A percentile compares a stretch with the other conserved stretches of the same genome.
These are phyloP conservation scores for Daldinia grandis DNA, from an alignment of 495 filamentous ascomycete genomes.

Conservation along the genomic window DNA sequence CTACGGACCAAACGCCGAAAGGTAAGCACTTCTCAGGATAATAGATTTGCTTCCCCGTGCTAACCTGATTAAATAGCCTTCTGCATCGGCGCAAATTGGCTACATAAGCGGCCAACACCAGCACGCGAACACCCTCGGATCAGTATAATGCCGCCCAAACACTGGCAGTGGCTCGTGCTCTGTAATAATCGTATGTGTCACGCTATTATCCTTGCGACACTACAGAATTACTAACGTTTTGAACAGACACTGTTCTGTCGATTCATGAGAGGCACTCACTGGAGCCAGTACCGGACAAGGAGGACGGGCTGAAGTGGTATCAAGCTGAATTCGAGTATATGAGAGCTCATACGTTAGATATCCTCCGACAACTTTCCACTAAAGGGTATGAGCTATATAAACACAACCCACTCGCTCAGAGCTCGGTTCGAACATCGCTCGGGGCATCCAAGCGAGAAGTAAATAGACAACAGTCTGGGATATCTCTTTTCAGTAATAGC, in stretches of 20 bases:
- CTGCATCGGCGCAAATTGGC: constrained; percentile 83
- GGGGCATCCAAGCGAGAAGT: constrained; percentile 41
- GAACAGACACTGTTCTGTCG: constrained; percentile 74
- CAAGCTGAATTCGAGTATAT: constrained; percentile 59
- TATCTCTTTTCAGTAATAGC: constrained; percentile 29
- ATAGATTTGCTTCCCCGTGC: constrained; percentile 11
- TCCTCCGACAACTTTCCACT: constrained; percentile 74
- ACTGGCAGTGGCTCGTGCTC: constrained; percentile 84
- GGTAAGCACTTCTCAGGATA: constrained; percentile 23
- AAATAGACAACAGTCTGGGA: constrained; percentile 43
- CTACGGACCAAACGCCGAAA: constrained; percentile 50
- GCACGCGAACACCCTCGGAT: constrained; percentile 38
- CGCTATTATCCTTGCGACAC: neutral
- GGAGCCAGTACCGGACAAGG: constrained; percentile 42
- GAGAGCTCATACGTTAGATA: constrained; percentile 73
- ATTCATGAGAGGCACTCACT: constrained; percentile 77
- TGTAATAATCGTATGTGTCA: constrained; percentile 73
- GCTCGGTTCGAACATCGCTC: constrained; percentile 47
- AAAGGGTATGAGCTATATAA: constrained; percentile 49
- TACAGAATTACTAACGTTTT: constrained; percentile 29
- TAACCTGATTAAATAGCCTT: constrained; percentile 61
- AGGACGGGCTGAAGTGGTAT: constrained; percentile 46
- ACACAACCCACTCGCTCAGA: constrained; percentile 59
- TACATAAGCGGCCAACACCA: constrained; percentile 62
- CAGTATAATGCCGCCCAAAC: constrained; percentile 47